Evolutionary conservation across 257 asterid species (phyloP).

Genomic region (Capsicum baccatum): DNA sequence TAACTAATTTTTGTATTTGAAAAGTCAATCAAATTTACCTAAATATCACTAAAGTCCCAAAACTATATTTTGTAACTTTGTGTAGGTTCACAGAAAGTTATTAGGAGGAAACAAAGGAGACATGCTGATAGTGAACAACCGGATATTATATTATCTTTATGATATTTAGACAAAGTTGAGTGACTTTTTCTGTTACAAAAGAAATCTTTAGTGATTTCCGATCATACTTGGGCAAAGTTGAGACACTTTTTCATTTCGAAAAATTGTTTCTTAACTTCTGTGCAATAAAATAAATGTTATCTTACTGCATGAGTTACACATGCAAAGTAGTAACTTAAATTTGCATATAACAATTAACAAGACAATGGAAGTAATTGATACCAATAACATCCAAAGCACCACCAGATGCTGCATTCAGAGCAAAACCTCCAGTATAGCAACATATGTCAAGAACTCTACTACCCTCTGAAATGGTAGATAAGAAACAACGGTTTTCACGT

Average conservation of each 20-base stretch:
- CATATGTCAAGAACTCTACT: constrained; percentile 79
- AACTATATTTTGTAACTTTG: not conserved
- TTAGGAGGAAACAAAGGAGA: not conserved
- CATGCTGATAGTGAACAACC: not conserved
- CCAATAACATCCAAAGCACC: constrained; percentile 88
- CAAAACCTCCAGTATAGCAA: constrained; percentile 96
- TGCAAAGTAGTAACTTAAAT: constrained; percentile 22
- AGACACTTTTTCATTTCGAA: not conserved
- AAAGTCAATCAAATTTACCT: not conserved
- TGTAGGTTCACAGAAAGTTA: not conserved
- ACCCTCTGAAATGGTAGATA: constrained; percentile 80
- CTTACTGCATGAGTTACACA: constrained; percentile 9
- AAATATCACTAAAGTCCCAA: constrained; percentile 2
- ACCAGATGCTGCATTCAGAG: constrained; percentile 82
- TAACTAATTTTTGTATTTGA: not conserved
- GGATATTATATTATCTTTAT: not conserved
- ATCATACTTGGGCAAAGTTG: not conserved
- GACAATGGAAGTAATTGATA: constrained; percentile 36
- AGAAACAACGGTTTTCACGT: constrained; percentile 83
- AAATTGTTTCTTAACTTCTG: not conserved
- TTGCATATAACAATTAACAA: constrained; percentile 24
- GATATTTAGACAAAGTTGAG: not conserved
- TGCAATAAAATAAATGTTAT: not conserved
- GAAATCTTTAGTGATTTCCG: not conserved
- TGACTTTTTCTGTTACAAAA: not conserved